A percentile compares a stretch with the other conserved stretches of the same genome.
phyloP scores from a whole-genome alignment of 805 yeast species.

The Danielia reshetovae region DNA sequence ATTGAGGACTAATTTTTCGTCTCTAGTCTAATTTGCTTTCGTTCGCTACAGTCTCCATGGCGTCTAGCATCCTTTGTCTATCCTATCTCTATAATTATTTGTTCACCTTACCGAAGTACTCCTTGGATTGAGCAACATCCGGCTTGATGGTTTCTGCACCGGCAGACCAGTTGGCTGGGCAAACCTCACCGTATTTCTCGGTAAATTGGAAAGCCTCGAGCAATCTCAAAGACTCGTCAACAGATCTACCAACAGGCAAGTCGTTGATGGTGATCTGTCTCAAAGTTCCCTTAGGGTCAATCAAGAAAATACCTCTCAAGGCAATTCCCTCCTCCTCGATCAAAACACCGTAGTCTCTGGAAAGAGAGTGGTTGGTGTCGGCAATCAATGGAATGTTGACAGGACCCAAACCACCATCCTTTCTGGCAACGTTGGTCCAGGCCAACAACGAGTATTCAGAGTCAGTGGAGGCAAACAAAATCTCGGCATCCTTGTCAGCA shows the following conservation, averaged over 20 bases:
- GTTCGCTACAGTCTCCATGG: neutral
- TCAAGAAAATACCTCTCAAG: conserved; percentile 95
- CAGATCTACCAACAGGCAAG: conserved; percentile 98
- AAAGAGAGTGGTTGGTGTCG: conserved; percentile 93
- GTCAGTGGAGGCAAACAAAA: conserved; percentile 96
- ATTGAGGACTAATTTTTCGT: neutral
- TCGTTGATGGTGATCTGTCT: conserved; percentile 98
- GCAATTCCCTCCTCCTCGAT: conserved; percentile 96
- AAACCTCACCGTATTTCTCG: conserved; percentile 98
- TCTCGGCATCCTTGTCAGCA: conserved; percentile 79
- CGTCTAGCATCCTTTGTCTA: neutral
- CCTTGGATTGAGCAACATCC: conserved; percentile 18
- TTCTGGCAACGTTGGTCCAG: conserved; percentile 95
- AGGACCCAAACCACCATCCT: conserved; percentile 98
- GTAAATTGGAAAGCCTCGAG: conserved; percentile 99
- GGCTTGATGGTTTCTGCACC: conserved; percentile 87
- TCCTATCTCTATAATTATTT: conserved; percentile 16
- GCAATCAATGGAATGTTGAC: conserved; percentile 92
- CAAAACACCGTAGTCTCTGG: conserved; percentile 96
- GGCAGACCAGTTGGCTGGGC: conserved; percentile 96
- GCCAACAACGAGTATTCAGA: conserved; percentile 96
- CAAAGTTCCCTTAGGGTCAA: conserved; percentile 90
- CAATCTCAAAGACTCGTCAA: conserved; percentile 95
- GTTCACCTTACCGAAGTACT: conserved; percentile 46
- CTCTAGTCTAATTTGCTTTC: conserved; percentile 5